Percentiles rank a stretch among this genome's conserved stretches.
Conservation (phyloP, 805 yeast species). For the Osmozyma mogii region DNA sequence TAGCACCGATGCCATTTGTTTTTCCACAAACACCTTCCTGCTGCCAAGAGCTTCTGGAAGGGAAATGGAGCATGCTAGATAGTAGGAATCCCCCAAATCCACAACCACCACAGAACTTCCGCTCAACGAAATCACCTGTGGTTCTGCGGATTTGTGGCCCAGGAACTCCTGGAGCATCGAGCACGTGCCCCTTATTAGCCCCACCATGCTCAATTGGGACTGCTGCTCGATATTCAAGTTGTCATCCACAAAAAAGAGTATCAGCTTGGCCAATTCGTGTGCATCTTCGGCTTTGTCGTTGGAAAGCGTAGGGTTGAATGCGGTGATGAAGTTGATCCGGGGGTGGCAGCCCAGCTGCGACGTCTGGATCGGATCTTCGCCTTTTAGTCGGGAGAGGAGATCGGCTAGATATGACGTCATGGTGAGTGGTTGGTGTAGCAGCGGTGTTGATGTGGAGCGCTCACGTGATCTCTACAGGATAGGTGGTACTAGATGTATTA, state of each 20-base stretch:
- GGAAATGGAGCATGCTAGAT: slow-evolving; percentile 21
- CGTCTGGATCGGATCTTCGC: slow-evolving; percentile 6
- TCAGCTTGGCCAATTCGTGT: slow-evolving; percentile 24
- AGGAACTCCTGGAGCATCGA: slow-evolving; percentile 23
- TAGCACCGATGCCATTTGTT: slow-evolving; percentile 20
- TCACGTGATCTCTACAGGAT: too few species aligned
- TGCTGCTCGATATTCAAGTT: slow-evolving; percentile 5
- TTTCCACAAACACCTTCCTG: slow-evolving; percentile 14
- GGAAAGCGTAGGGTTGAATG: slow-evolving; percentile 26
- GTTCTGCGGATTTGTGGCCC: slow-evolving; percentile 2
- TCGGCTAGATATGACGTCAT: too few species aligned
- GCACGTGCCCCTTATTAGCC: slow-evolving; percentile 29
- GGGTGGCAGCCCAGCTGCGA: too few species aligned
- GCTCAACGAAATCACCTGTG: slow-evolving; percentile 18
- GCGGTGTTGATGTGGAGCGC: too few species aligned
- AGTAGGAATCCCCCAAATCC: slow-evolving; percentile 19
- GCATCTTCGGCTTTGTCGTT: slow-evolving; percentile 18
- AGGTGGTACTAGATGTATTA: too few species aligned
- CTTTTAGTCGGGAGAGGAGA: too few species aligned
- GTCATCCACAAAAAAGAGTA: slow-evolving; percentile 20
- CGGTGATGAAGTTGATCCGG: slow-evolving; percentile 18
- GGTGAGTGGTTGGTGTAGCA: too few species aligned
- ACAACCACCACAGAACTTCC: slow-evolving; percentile 19
- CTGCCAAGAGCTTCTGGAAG: slow-evolving; percentile 6
- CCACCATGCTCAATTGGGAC: slow-evolving; percentile 25